Conservation (phyloP, 768 basidiomycete genomes). For the Macrolepiota fuliginosa region DNA sequence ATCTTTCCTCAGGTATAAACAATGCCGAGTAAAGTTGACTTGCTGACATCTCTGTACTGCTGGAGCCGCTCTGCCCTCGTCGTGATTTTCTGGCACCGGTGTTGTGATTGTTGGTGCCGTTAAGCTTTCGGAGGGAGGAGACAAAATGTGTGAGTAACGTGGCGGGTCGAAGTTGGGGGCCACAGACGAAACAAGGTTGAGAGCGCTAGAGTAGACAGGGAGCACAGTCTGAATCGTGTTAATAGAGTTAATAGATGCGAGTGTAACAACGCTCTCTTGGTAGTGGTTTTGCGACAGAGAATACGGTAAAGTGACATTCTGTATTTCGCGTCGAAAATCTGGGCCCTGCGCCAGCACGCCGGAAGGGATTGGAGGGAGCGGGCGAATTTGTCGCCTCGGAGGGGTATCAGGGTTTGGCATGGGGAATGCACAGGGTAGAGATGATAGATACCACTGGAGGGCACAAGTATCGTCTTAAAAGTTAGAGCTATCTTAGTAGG, state of each 20-base stretch:
- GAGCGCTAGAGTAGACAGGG: not conserved
- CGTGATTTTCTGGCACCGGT: not conserved
- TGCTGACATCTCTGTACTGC: too few species aligned
- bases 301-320: too few species aligned
- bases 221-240: not conserved
- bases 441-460: too few species aligned
- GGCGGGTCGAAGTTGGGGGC: not conserved
- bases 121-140: not conserved
- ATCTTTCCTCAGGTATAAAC: conserved; percentile 1
- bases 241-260: not conserved
- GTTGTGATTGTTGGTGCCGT: not conserved
- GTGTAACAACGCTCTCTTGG: not conserved
- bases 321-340: too few species aligned
- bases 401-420: too few species aligned
- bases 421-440: too few species aligned
- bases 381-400: too few species aligned
- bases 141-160: not conserved
- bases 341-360: too few species aligned
- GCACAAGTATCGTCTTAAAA: too few species aligned
- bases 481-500: too few species aligned
- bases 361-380: too few species aligned
- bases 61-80: too few species aligned
- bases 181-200: not conserved
- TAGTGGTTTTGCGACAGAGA: not conserved
- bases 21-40: conserved; percentile 23